phyloP scores from a whole-genome alignment of 371 early-diverging fungal species.

The Actinomortierella wolfii region DNA sequence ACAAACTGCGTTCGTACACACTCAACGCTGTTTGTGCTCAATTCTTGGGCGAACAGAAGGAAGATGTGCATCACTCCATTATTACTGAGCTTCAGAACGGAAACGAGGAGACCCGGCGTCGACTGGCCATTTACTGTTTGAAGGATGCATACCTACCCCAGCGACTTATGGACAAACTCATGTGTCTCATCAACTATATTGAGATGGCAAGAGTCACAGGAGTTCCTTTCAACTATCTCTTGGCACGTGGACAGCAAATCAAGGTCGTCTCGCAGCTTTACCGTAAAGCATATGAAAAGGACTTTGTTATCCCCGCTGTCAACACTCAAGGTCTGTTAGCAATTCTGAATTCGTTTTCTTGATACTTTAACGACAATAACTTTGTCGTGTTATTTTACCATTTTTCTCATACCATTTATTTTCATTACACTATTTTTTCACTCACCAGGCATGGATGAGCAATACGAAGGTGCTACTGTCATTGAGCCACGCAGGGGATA shows the following conservation, averaged over 20 bases:
- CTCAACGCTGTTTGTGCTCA: slow-evolving; percentile 98
- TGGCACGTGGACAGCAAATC: slow-evolving; percentile 97
- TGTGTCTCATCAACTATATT: slow-evolving; percentile 96
- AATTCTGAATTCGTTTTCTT: not conserved
- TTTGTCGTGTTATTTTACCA: not conserved
- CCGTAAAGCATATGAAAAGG: slow-evolving; percentile 86
- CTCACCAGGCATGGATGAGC: slow-evolving; percentile 72
- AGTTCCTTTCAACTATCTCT: slow-evolving; percentile 96
- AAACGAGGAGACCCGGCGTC: slow-evolving; percentile 93
- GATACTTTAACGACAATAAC: not conserved
- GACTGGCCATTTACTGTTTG: slow-evolving; percentile 98
- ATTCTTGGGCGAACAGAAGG: slow-evolving; percentile 99
- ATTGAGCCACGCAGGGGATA: slow-evolving; percentile 98
- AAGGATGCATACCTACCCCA: slow-evolving; percentile 99
- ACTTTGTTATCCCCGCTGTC: slow-evolving; percentile 92
- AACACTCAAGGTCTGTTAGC: slow-evolving; percentile 65
- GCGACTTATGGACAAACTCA: slow-evolving; percentile 95
- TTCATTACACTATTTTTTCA: not conserved
- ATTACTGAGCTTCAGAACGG: slow-evolving; percentile 97
- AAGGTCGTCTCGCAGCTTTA: slow-evolving; percentile 98
- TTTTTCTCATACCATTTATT: too few relatives aligned
- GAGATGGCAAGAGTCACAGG: slow-evolving; percentile 99
- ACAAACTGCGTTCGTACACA: slow-evolving; percentile 97
- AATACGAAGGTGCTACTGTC: slow-evolving; percentile 99
- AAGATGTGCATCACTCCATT: slow-evolving; percentile 99